Percentiles rank a stretch among this genome's conserved stretches.
These are phyloP conservation scores for Rhododendron kiyosumense DNA, from an alignment of 148 eudicot species.

Conservation along the genomic window DNA sequence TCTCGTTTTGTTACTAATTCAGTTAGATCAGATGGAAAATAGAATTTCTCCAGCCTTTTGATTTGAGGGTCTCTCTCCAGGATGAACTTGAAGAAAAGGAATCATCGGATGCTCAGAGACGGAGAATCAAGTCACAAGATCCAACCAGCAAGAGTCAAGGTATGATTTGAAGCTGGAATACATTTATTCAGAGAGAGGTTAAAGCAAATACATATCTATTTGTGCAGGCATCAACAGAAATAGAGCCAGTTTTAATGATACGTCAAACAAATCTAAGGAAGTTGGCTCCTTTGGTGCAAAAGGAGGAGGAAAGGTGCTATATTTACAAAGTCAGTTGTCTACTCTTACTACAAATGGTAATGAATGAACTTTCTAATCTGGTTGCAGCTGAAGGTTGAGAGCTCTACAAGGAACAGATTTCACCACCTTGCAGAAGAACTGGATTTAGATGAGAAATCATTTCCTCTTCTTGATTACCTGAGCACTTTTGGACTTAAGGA, in stretches of 20 bases:
- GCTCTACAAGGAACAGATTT: conserved; percentile 44
- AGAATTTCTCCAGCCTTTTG: not conserved
- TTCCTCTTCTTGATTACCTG: conserved; percentile 90
- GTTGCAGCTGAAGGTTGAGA: conserved; percentile 50
- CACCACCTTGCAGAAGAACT: conserved; percentile 64
- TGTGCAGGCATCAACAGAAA: conserved; percentile 37
- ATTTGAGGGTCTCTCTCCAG: conserved; percentile 19
- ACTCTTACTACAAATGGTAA: conserved; percentile 17
- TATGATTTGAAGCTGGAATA: conserved; percentile 13
- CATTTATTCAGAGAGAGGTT: not conserved
- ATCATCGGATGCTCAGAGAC: conserved; percentile 33
- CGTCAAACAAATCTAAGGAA: conserved; percentile 13
- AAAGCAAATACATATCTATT: conserved; percentile 8
- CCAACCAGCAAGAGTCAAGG: conserved; percentile 42
- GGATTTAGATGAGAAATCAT: conserved; percentile 69
- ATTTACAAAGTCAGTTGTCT: conserved; percentile 5
- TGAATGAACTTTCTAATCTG: conserved; percentile 14
- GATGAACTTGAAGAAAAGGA: conserved; percentile 58
- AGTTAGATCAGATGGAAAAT: not conserved
- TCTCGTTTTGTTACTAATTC: not conserved
- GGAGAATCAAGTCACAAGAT: conserved; percentile 39
- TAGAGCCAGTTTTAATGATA: not conserved
- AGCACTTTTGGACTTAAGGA: conserved; percentile 81
- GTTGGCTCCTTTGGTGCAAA: conserved; percentile 19
- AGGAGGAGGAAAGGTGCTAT: conserved; percentile 46